A percentile compares a stretch with the other conserved stretches of the same genome.
Conservation (phyloP, 352 stramenopile species). For the Phytopythium montanum region DNA sequence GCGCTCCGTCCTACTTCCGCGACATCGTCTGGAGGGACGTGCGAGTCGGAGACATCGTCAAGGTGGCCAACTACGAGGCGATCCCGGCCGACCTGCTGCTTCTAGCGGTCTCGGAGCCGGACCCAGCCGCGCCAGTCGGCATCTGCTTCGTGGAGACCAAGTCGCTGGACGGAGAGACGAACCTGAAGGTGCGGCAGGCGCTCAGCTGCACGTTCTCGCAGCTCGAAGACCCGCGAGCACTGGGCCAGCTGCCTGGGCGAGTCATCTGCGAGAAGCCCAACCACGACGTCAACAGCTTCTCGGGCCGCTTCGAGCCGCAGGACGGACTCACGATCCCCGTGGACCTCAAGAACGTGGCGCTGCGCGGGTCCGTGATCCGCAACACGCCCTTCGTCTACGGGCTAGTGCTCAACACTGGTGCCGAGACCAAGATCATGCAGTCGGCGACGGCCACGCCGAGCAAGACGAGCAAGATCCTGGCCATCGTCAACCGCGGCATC, state of each 20-base stretch:
- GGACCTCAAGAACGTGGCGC: slow-evolving; percentile 80
- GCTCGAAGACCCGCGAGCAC: slow-evolving; percentile 56
- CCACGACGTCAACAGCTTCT: slow-evolving; percentile 87
- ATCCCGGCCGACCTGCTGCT: slow-evolving; percentile 82
- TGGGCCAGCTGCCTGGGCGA: slow-evolving; percentile 60
- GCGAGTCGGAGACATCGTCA: slow-evolving; percentile 78
- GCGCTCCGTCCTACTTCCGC: slow-evolving; percentile 38
- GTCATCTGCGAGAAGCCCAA: slow-evolving; percentile 83
- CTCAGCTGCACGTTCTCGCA: slow-evolving; percentile 83
- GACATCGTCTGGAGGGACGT: slow-evolving; percentile 58
- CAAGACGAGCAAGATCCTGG: slow-evolving; percentile 83
- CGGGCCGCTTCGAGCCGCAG: slow-evolving; percentile 66
- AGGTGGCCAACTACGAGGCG: slow-evolving; percentile 84
- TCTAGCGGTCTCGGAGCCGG: slow-evolving; percentile 63
- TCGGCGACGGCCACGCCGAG: slow-evolving; percentile 59
- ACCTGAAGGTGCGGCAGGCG: slow-evolving; percentile 82
- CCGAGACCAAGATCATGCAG: slow-evolving; percentile 89
- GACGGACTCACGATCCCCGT: slow-evolving; percentile 78
- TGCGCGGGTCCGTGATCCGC: slow-evolving; percentile 80
- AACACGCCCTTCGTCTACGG: slow-evolving; percentile 81
- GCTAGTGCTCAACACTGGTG: slow-evolving; percentile 78
- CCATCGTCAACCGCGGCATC: slow-evolving; percentile 80
- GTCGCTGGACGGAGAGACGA: slow-evolving; percentile 84
- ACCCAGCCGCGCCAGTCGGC: slow-evolving; percentile 52
- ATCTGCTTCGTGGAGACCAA: slow-evolving; percentile 90